phyloP scores from a whole-genome alignment of 2,329 filamentous ascomycete genomes.

The Aspergillus nomiae region DNA sequence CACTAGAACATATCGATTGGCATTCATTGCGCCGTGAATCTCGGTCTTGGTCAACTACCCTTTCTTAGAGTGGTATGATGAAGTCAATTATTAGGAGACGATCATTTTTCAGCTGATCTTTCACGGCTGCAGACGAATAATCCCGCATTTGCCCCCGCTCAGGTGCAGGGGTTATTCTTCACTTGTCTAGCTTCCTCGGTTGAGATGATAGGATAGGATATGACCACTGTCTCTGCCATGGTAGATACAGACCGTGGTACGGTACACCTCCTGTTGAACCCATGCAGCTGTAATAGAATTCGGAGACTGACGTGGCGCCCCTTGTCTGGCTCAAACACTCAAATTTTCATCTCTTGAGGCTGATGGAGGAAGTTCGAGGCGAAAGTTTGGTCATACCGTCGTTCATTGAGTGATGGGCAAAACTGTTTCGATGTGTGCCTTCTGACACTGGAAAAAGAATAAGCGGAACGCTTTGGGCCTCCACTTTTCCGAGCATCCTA shows the following conservation, averaged over 20 bases:
- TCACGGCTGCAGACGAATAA: constrained; percentile 41
- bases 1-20: constrained; percentile 35
- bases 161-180: constrained; percentile 38
- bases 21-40: constrained; percentile 22
- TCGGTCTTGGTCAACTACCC: constrained; percentile 15
- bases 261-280: constrained; percentile 35
- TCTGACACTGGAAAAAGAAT: constrained; percentile 17
- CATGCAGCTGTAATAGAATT: constrained; percentile 43
- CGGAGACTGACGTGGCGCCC: constrained; percentile 44
- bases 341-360: constrained; percentile 27
- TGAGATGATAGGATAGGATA: constrained; percentile 41
- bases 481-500: constrained; percentile 22
- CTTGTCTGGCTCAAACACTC: constrained; percentile 34
- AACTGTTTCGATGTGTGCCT: constrained; percentile 11
- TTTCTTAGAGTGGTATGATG: constrained; percentile 22
- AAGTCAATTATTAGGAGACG: constrained; percentile 24
- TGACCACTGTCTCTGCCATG: constrained; percentile 31
- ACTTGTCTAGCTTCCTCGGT: constrained; percentile 26
- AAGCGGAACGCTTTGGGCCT: constrained; percentile 11
- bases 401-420: constrained; percentile 15
- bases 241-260: constrained; percentile 38
- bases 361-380: constrained; percentile 26
- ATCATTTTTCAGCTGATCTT: constrained; percentile 45
- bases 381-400: constrained; percentile 23
- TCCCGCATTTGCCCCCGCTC: constrained; percentile 40